Conservation (phyloP, 2,329 filamentous ascomycete species). For the Diaporthe longicolla region DNA sequence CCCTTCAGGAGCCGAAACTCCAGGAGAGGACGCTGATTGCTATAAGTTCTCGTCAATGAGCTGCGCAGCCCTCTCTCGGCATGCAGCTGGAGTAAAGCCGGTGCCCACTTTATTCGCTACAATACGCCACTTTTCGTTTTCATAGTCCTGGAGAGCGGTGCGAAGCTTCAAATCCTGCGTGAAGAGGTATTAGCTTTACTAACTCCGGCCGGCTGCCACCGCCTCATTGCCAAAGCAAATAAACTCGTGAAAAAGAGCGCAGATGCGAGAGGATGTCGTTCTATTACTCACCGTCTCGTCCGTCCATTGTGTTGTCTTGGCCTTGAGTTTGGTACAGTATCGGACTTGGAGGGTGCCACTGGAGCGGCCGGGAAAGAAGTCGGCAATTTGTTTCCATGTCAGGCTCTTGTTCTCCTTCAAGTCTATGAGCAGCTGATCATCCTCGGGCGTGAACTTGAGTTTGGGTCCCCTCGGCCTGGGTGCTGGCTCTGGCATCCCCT, state of each 20-base stretch:
- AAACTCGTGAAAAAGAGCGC: neutral
- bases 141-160: conserved; percentile 84
- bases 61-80: conserved; percentile 83
- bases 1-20: conserved; percentile 61
- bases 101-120: conserved; percentile 91
- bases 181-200: conserved; percentile 22
- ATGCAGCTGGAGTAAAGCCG: conserved; percentile 89
- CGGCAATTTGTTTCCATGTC: conserved; percentile 97
- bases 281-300: conserved; percentile 83
- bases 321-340: conserved; percentile 95
- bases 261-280: neutral
- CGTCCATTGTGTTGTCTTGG: conserved; percentile 93
- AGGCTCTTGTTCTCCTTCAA: conserved; percentile 95
- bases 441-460: conserved; percentile 93
- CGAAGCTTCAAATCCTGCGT: conserved; percentile 81
- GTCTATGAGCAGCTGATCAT: conserved; percentile 89
- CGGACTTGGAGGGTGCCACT: conserved; percentile 93
- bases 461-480: conserved; percentile 87
- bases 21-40: conserved; percentile 69
- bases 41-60: conserved; percentile 68
- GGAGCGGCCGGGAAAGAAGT: conserved; percentile 93
- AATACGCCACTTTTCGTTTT: conserved; percentile 93
- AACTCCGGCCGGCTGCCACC: neutral
- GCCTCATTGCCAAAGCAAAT: neutral
- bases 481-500: conserved; percentile 88